A percentile compares a stretch with the other conserved stretches of the same genome.
Evolutionary conservation across 140 eudicot genomes (phyloP).

Genomic region (Flaveria floridana): DNA sequence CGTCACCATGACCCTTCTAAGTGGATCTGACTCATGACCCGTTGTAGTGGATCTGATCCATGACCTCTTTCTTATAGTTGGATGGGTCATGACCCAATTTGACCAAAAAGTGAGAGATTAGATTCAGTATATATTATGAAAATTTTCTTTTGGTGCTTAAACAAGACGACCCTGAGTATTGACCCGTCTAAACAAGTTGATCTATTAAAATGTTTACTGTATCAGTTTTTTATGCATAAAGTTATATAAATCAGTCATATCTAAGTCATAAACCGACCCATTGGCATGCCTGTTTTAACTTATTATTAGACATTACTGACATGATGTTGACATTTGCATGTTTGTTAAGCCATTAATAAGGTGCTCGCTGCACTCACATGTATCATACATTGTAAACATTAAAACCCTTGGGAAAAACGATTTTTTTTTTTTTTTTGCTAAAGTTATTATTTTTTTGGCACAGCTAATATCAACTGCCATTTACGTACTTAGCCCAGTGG

Average conservation of each 20-base stretch:
- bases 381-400: too few relatives aligned
- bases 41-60: not conserved
- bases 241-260: too few relatives aligned
- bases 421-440: not conserved
- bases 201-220: not conserved
- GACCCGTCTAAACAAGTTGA: not conserved
- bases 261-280: not conserved
- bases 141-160: not conserved
- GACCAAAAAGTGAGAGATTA: not conserved
- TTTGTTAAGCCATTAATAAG: not conserved
- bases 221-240: not conserved
- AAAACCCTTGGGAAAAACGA: not conserved
- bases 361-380: not conserved
- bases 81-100: not conserved
- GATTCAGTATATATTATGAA: not conserved
- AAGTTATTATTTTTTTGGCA: slow-evolving; percentile 11
- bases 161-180: too few relatives aligned
- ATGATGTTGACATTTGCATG: not conserved
- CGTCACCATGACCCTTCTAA: not conserved
- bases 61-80: not conserved
- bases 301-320: not conserved
- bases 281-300: not conserved
- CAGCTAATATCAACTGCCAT: slow-evolving; percentile 70
- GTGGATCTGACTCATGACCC: not conserved
- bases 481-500: slow-evolving; percentile 86